Conservation (phyloP, 192 early-diverging fungal species). For the Entomortierella beljakovae region DNA sequence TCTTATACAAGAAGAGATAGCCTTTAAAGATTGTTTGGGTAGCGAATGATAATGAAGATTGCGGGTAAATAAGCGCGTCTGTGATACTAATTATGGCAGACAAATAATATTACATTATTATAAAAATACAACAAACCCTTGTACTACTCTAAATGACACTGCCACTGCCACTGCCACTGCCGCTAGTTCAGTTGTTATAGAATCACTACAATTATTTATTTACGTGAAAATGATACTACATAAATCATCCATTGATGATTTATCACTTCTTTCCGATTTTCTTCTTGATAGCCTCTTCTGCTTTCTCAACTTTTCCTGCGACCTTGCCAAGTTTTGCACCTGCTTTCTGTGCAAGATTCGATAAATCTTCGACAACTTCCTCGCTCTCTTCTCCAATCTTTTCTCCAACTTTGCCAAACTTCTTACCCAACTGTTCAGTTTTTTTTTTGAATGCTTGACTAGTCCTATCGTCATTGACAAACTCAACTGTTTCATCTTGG, state of each 20-base stretch:
- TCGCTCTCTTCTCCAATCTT: slow-evolving; percentile 6
- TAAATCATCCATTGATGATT: not conserved
- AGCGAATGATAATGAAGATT: too few relatives aligned
- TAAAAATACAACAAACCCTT: too few relatives aligned
- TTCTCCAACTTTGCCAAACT: slow-evolving; percentile 1
- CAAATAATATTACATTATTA: too few relatives aligned
- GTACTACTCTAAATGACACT: too few relatives aligned
- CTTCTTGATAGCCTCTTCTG: slow-evolving; percentile 20
- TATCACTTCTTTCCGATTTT: not conserved
- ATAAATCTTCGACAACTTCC: slow-evolving; percentile 1
- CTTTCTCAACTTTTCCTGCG: slow-evolving; percentile 3
- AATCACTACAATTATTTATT: too few relatives aligned
- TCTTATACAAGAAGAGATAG: too few relatives aligned
- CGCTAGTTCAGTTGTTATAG: too few relatives aligned
- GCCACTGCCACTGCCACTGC: too few relatives aligned
- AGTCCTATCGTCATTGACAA: not conserved
- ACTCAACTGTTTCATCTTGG: slow-evolving; percentile 20
- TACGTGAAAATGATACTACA: too few relatives aligned
- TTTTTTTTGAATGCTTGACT: not conserved
- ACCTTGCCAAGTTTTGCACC: not conserved
- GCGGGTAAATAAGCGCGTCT: too few relatives aligned
- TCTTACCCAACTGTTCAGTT: not conserved
- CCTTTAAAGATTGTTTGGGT: too few relatives aligned
- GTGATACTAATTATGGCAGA: too few relatives aligned
- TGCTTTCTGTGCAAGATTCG: slow-evolving; percentile 5